Percentiles rank a stretch among this genome's conserved stretches.
phyloP scores from a whole-genome alignment of 345 rosid genomes.

The Populus alba region DNA sequence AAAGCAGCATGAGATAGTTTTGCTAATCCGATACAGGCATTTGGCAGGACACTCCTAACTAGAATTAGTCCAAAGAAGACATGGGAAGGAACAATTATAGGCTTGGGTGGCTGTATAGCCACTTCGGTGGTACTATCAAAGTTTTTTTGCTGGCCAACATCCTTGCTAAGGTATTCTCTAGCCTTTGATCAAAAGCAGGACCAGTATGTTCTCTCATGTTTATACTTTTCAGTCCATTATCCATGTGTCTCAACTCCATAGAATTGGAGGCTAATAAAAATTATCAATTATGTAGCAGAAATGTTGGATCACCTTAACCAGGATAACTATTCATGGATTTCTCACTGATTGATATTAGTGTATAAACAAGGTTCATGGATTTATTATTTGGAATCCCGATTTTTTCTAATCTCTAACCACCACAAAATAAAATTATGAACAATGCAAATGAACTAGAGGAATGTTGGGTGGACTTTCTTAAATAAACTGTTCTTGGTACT shows the following conservation, averaged over 20 bases:
- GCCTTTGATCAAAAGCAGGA: not conserved
- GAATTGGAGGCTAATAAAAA: not conserved
- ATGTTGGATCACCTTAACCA: not conserved
- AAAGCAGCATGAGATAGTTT: slow-evolving; percentile 9
- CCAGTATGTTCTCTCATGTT: not conserved
- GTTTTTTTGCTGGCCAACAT: slow-evolving; percentile 70
- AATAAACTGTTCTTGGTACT: not conserved
- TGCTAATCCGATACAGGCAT: slow-evolving; percentile 48
- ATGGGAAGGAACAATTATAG: slow-evolving; percentile 86
- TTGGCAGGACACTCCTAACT: slow-evolving; percentile 79
- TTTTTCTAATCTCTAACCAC: not conserved
- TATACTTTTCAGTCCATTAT: not conserved
- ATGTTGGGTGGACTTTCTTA: not conserved
- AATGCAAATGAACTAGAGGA: not conserved
- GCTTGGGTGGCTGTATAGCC: slow-evolving; percentile 80
- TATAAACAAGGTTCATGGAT: not conserved
- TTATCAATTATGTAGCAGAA: not conserved
- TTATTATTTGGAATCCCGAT: not conserved
- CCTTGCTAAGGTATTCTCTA: slow-evolving; percentile 57
- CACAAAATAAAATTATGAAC: not conserved
- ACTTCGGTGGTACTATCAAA: slow-evolving; percentile 55
- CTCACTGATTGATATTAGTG: not conserved
- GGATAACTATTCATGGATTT: not conserved
- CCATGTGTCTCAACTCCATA: not conserved
- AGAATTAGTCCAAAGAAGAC: slow-evolving; percentile 89